Base-by-base conservation (phyloP, 208 protist species). In the Porcisia hertigi region DNA sequence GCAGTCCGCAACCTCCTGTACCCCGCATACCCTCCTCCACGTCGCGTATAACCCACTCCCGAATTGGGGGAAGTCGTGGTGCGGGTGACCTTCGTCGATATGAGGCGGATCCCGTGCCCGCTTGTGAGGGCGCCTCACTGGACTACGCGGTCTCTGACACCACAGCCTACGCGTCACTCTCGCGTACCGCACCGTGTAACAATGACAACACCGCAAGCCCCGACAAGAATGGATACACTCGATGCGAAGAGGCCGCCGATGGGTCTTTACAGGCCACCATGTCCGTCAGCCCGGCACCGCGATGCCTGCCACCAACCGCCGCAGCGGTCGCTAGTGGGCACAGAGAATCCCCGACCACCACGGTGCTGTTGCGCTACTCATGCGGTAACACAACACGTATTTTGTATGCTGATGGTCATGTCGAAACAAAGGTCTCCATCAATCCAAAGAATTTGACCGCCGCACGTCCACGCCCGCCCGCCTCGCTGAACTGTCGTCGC, bases 381-480 rank as follows among this genome's bases (percentile, higher is more conserved):
- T 77, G 75, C 41, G 71, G 80, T 2, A 83, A 77, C n/a, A 85
- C 73, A 14, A 91, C 84, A 8, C 84, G 82, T 55, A 45, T 89
- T 4, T 43, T 91, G 12, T 86, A 80, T 66, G 80, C 85, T 25
- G 84, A 91, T 45, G 87, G 87, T 9, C 73, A 71, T 67, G 73
- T 79, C 12, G 79, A 79, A 11, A 82, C 78, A 45, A n/a, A 75
- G 3, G 55, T 55, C 3, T 53, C 34, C 0, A 16, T n/a, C 9
- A 11, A 34, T 9, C 6, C 67, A 14, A n/a, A n/a, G 34, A 43
- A 43, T 8, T 3, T 20, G 16, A 34, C 47, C 20, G 16, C 9
- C 34, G 16, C 8, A 60, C 67, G 14, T 14, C 12, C 34, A 5
- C 67, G 3, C 18, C 1, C 18, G 18, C 23, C 67, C 3, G 8